Conservation (phyloP, 1,139 yeast genomes). For the Entelexis paramagnoliae region DNA sequence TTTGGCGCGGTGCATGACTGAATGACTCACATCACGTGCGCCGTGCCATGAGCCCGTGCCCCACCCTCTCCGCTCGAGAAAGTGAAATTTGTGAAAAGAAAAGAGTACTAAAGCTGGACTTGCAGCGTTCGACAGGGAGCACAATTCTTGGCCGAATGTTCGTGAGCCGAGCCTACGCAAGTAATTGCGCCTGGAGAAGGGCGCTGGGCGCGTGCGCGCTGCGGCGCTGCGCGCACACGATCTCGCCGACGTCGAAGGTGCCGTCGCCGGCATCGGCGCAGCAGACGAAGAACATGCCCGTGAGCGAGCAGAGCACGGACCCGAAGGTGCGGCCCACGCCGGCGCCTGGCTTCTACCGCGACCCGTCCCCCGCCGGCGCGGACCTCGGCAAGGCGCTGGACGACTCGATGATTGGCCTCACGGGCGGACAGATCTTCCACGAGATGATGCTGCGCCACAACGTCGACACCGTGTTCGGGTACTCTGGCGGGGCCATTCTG, state of each 20-base stretch:
- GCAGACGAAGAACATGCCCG: slow-evolving; percentile 13
- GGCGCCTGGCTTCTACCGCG: slow-evolving; percentile 41
- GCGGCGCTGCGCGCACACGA: slow-evolving; percentile 17
- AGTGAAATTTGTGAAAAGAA: slow-evolving; percentile 6
- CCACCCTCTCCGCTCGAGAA: not conserved
- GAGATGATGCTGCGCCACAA: slow-evolving; percentile 97
- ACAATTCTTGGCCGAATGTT: slow-evolving; percentile 5
- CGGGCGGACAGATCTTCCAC: slow-evolving; percentile 96
- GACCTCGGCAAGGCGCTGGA: slow-evolving; percentile 38
- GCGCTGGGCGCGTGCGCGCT: not conserved
- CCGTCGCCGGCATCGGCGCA: slow-evolving; percentile 7
- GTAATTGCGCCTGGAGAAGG: slow-evolving; percentile 4
- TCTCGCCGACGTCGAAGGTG: slow-evolving; percentile 18
- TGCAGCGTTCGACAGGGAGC: not conserved
- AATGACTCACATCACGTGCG: slow-evolving; percentile 5
- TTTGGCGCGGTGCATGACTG: not conserved
- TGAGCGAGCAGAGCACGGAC: not conserved
- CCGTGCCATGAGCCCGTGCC: not conserved
- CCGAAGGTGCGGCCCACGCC: slow-evolving; percentile 37
- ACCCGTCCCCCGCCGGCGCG: not conserved
- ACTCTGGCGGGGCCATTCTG: slow-evolving; percentile 96
- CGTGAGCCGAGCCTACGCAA: slow-evolving; percentile 3
- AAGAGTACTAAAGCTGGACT: not conserved
- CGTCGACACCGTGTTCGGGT: slow-evolving; percentile 89
- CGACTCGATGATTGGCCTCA: slow-evolving; percentile 81